Base-by-base conservation (phyloP, 352 stramenopile genomes). In the Phytophthora tentaculata region DNA sequence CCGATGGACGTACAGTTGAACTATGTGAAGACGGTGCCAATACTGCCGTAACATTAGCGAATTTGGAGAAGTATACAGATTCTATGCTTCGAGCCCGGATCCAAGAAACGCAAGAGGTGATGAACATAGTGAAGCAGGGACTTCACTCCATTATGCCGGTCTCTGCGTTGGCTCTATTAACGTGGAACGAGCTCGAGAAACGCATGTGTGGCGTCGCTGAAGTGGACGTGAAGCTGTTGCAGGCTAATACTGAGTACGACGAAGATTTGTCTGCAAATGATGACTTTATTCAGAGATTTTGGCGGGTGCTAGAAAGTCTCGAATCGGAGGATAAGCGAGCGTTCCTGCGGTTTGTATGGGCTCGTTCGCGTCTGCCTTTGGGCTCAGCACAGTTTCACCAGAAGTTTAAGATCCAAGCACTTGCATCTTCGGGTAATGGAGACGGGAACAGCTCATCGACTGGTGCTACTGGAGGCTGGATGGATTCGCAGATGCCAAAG, bases 331-430 rank as follows among this genome's bases (percentile, higher is more conserved):
- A 96, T 49, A 86, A 86, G 44, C 76, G 82, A 5, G 84, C 84
- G 6, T 96, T 96, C 50, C 60, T 96, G 32, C 79, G 87, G 13
- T 96, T 96, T 48, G 88, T 95, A 4, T 96, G 86, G 85, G 88
- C 87, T 1, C 83, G 88, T 17, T 91, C 87, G 2, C 77, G 85
- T 4, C 60, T 96, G 20, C 88, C 88, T 3, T 61, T 86, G 2
- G 80, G 82, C 2, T 77, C 74, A 0, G 74, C 74, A 19, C 76
- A 91, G 56, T 96, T 96, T 47, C 77, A 89, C 24, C 87, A 95
- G 56, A 94, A 94, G 64, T 95, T 96, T 68, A 96, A 96, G 53
- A 92, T 96, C 58, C 88, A 96, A 69, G 86, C 81, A 2, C 69
- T 92, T 4, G 67, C 69, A 2, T 69, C 70, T 1, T 64, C 69